phyloP scores from a whole-genome alignment of 2,329 filamentous ascomycete species.

The Alternaria postmessia region DNA sequence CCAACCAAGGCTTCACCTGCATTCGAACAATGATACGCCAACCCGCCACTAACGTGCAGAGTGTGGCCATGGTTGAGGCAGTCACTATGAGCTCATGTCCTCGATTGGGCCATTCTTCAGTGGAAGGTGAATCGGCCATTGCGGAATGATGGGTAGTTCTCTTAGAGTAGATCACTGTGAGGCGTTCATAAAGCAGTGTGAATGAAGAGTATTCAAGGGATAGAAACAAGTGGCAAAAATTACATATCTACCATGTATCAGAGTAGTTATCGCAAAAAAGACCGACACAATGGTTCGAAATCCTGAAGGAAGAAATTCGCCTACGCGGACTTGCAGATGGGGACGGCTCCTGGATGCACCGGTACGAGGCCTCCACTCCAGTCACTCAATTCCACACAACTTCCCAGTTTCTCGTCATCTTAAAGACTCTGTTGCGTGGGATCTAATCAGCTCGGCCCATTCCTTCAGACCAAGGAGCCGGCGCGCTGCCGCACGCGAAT shows the following conservation, averaged over 20 bases:
- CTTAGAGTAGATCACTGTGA: background rate
- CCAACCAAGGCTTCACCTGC: conserved; percentile 1
- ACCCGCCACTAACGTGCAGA: conserved; percentile 10
- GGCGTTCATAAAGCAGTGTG: background rate
- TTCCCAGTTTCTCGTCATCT: background rate
- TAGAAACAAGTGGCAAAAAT: background rate
- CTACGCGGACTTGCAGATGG: background rate
- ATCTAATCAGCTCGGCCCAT: background rate
- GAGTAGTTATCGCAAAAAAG: background rate
- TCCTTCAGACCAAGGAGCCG: background rate
- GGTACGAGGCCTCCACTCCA: background rate
- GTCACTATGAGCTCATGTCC: conserved; percentile 12
- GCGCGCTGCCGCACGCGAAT: background rate
- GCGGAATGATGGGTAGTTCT: background rate
- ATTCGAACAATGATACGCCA: conserved; percentile 16
- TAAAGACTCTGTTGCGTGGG: background rate
- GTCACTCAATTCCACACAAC: background rate
- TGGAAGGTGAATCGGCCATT: background rate
- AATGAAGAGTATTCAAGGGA: too few relatives aligned
- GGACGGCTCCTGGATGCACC: background rate
- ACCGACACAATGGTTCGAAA: background rate
- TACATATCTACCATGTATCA: background rate
- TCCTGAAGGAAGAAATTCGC: background rate
- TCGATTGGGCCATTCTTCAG: conserved; percentile 7
- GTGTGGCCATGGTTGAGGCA: conserved; percentile 13